Conservation (phyloP, 2,329 filamentous ascomycete species). For the Aspergillus quadrilineatus region DNA sequence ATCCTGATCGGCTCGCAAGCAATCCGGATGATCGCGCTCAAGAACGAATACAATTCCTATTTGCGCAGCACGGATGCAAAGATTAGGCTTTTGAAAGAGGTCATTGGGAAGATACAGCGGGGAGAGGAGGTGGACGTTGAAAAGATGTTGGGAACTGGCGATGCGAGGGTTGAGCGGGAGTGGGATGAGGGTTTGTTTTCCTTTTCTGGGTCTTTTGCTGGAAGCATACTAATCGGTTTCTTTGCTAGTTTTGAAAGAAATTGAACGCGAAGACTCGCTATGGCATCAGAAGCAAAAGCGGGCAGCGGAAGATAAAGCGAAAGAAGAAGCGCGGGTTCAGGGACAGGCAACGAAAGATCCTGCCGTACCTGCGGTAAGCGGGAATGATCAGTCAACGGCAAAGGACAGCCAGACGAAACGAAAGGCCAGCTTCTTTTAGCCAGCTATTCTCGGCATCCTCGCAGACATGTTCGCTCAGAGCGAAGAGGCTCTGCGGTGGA, state of each 20-base stretch:
- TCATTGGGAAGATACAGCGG: constrained; percentile 47
- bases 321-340: constrained; percentile 31
- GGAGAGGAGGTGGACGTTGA: constrained; percentile 77
- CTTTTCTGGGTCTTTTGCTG: neutral
- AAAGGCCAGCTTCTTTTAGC: constrained; percentile 34
- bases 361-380: neutral
- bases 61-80: constrained; percentile 75
- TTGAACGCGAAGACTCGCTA: constrained; percentile 40
- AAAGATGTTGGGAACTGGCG: constrained; percentile 73
- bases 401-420: constrained; percentile 20
- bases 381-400: constrained; percentile 5
- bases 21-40: constrained; percentile 83
- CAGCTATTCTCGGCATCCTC: neutral
- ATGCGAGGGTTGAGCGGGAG: constrained; percentile 70
- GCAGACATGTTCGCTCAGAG: too few species aligned
- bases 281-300: constrained; percentile 33
- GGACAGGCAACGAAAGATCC: neutral
- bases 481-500: neutral
- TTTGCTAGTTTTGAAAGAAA: constrained; percentile 38
- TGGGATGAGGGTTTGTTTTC: constrained; percentile 75
- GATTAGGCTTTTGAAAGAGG: constrained; percentile 71
- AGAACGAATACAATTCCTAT: constrained; percentile 71
- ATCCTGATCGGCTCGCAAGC: constrained; percentile 91
- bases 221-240: constrained; percentile 6
- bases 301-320: constrained; percentile 4